Percentiles rank a stretch among this genome's conserved stretches.
Evolutionary conservation across 192 early-diverging fungal species (phyloP).

Genomic region (Backusella westeae): DNA sequence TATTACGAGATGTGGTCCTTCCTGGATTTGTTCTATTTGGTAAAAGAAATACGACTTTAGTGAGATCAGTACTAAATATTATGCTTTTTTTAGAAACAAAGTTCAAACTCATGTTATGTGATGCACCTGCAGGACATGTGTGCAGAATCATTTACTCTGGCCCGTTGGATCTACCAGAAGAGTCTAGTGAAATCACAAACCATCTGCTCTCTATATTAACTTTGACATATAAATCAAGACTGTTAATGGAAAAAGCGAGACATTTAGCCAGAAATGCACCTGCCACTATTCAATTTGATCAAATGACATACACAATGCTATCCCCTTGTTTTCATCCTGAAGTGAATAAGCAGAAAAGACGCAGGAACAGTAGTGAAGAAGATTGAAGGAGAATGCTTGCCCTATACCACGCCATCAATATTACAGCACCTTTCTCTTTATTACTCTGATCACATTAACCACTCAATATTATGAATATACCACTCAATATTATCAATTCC

Average conservation of each 20-base stretch:
- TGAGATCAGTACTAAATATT: background rate
- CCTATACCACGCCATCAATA: too few species aligned
- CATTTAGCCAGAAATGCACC: too few species aligned
- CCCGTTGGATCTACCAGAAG: background rate
- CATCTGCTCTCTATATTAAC: background rate
- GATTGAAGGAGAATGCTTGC: too few species aligned
- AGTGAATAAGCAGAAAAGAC: too few species aligned
- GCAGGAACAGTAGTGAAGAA: too few species aligned
- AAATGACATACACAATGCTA: too few species aligned
- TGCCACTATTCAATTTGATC: too few species aligned
- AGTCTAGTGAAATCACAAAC: background rate
- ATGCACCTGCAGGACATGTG: background rate
- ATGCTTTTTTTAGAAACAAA: background rate
- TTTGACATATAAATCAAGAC: background rate
- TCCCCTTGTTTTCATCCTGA: too few species aligned
- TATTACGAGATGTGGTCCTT: background rate
- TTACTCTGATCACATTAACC: too few species aligned
- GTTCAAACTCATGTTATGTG: background rate
- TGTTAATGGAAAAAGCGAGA: background rate
- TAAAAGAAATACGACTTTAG: background rate
- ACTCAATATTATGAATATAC: too few species aligned
- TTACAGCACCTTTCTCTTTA: too few species aligned
- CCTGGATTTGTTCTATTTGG: background rate
- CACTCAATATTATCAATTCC: too few species aligned
- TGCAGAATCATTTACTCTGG: background rate